Evolutionary conservation across 306 rosid genomes (phyloP).

Genomic region (Citrullus mucosospermus): DNA sequence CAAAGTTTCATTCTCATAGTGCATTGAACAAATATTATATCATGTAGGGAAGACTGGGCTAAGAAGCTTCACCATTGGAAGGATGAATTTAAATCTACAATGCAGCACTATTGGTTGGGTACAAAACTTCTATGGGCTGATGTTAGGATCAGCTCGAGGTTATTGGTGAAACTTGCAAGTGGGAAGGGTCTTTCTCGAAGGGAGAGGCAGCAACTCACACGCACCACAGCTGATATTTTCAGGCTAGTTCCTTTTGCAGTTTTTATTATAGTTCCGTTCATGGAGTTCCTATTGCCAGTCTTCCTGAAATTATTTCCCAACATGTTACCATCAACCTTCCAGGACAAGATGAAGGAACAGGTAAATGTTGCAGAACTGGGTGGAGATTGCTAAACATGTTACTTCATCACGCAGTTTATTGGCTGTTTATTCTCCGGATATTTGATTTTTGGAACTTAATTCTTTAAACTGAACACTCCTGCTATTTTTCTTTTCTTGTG

Average conservation of each 20-base stretch:
- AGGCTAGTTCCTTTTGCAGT: constrained; percentile 93
- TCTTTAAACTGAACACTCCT: neutral
- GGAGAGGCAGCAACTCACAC: constrained; percentile 87
- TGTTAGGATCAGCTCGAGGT: constrained; percentile 71
- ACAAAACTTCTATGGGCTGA: constrained; percentile 77
- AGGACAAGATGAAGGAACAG: constrained; percentile 95
- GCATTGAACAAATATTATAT: neutral
- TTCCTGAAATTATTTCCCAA: constrained; percentile 84
- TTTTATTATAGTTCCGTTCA: constrained; percentile 80
- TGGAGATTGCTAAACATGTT: constrained; percentile 3
- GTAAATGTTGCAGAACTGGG: constrained; percentile 23
- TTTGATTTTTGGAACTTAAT: neutral
- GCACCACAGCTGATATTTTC: constrained; percentile 88
- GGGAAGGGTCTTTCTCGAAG: constrained; percentile 91
- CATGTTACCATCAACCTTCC: constrained; percentile 94
- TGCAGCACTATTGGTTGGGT: constrained; percentile 96
- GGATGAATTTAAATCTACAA: constrained; percentile 49
- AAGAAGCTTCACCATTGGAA: constrained; percentile 78
- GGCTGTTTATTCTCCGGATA: neutral
- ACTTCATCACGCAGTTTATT: neutral
- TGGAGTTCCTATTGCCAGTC: constrained; percentile 87
- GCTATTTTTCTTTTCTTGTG: neutral
- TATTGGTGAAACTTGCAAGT: constrained; percentile 75
- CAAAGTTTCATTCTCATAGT: constrained; percentile 14
- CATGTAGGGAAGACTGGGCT: constrained; percentile 82